Evolutionary conservation across 2,329 filamentous ascomycete genomes (phyloP), one percentile per base, ranked within the genome.

Genomic region (Thermoascus crustaceus): DNA sequence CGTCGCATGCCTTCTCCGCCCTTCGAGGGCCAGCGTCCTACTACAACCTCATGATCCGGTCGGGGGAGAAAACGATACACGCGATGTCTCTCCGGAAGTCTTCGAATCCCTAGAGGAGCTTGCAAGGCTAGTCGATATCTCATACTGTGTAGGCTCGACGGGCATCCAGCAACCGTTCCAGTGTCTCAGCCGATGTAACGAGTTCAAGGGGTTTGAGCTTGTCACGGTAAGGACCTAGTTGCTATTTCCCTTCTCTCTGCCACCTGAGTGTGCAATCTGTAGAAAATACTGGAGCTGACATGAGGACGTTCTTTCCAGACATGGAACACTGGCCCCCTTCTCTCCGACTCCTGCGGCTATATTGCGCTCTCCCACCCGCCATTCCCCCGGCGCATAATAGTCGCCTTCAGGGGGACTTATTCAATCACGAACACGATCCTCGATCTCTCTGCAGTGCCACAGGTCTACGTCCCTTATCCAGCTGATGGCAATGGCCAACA

Each of bases 371-470:
- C 91, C 43, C 83, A 93, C 53, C 47, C 63, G 3, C 73, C 73
- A 2, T 67, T 64, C 4, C 57, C 64, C 13, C 70, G 72, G 30
- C 72, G 79, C 39, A 83, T 98, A 38, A 69, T 96, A 30, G 75
- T 96, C 23, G 88, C 87, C 6, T 96, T 96, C 53, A 79, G 91
- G 30, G 91, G 91, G 16, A 96, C 91, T 9, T 95, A 96, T 62
- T 94, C 87, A 46, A 73, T 98, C 50, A 75, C 86, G 35, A 94
- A 96, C 58, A 88, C 88, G 8, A 80, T 98, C 42, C 73, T 87
- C 32, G 91, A 98, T 63, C 71, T 98, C 37, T 87, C 85, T 44
- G 93, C 87, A 2, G 71, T 89, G 2, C 88, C 87, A 8, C 89
- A 96, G 58, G 76, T 84, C 57, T 98, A 96, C 54, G 75, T 87